Percentiles rank a stretch among this genome's conserved stretches.
phyloP scores from a whole-genome alignment of 345 rosid species.

The Brassica juncea region DNA sequence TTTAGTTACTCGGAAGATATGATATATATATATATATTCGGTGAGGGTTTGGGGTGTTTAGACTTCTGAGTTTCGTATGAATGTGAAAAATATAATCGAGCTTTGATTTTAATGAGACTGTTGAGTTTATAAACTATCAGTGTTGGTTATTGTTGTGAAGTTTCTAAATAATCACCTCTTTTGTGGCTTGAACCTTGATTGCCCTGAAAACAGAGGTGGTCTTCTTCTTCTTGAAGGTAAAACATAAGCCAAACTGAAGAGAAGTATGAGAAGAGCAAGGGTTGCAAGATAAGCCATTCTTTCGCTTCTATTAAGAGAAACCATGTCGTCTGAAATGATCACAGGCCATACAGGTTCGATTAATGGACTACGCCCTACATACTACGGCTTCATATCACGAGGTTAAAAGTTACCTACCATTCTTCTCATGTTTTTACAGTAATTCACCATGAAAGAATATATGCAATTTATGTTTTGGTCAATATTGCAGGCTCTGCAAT shows the following conservation, averaged over 20 bases:
- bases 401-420: neutral
- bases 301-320: neutral
- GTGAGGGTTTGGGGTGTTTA: neutral
- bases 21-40: too few species aligned
- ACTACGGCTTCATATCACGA: neutral
- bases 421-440: neutral
- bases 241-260: neutral
- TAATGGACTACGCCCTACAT: neutral
- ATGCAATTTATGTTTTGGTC: neutral
- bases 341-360: neutral
- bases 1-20: neutral
- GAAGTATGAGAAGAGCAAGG: neutral
- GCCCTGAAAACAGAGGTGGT: neutral
- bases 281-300: neutral
- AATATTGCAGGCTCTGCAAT: neutral
- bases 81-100: neutral
- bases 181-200: neutral
- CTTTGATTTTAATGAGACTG: neutral
- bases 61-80: neutral
- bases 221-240: neutral
- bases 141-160: neutral
- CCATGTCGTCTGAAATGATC: neutral
- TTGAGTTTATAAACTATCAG: neutral
- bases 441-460: neutral
- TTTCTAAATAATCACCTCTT: neutral